A percentile compares a stretch with the other conserved stretches of the same genome.
These are phyloP conservation scores for Rhynchosporium secalis DNA, from an alignment of 2,329 filamentous ascomycete species.

Conservation along the genomic window DNA sequence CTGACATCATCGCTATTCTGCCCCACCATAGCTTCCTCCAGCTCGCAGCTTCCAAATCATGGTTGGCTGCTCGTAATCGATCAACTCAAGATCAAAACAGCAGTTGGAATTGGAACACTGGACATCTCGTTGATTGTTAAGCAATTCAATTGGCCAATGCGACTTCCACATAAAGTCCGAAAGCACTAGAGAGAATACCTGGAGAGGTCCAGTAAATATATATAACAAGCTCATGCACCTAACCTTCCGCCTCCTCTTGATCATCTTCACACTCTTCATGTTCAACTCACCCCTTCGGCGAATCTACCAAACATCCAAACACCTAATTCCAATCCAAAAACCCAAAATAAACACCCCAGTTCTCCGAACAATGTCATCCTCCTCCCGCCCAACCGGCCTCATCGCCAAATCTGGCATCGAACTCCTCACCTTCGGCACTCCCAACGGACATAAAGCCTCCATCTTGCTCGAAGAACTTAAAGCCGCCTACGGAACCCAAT, in stretches of 20 bases:
- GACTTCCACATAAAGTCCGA: too few relatives aligned
- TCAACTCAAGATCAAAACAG: too few relatives aligned
- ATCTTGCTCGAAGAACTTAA: conserved; percentile 67
- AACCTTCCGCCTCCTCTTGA: conserved; percentile 11
- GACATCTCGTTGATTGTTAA: too few relatives aligned
- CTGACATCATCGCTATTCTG: too few relatives aligned
- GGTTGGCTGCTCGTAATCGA: too few relatives aligned
- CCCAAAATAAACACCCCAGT: not conserved
- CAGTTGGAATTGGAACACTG: too few relatives aligned
- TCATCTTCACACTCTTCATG: conserved; percentile 28
- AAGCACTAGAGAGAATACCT: too few relatives aligned
- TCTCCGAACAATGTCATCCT: conserved; percentile 31
- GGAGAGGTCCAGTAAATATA: too few relatives aligned
- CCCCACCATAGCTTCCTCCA: too few relatives aligned
- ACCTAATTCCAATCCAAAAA: conserved; percentile 22
- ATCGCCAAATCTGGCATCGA: conserved; percentile 65
- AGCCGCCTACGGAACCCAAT: conserved; percentile 61
- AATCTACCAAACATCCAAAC: conserved; percentile 31
- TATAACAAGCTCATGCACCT: conserved; percentile 14
- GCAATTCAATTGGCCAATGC: too few relatives aligned
- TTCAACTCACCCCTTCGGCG: conserved; percentile 31
- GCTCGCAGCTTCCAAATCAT: too few relatives aligned
- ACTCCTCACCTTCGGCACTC: conserved; percentile 59
- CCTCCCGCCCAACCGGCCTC: conserved; percentile 50
- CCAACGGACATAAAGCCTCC: conserved; percentile 57